phyloP scores from a whole-genome alignment of 179 eudicot species.

The Drosera spatulata region DNA sequence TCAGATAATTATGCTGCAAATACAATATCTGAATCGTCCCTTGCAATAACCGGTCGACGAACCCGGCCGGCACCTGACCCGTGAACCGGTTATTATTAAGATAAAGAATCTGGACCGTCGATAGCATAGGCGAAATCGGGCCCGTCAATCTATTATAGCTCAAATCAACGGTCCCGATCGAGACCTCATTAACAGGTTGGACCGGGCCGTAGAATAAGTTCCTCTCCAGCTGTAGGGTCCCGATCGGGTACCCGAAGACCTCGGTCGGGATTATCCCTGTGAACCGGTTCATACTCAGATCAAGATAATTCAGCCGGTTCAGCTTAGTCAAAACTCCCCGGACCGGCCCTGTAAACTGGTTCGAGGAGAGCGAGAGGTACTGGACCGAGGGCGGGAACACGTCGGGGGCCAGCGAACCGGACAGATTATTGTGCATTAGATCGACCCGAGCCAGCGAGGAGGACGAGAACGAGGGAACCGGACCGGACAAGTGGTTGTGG shows the following conservation, averaged over 20 bases:
- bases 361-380: conserved; percentile 62
- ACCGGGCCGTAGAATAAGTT: conserved; percentile 62
- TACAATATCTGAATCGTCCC: conserved; percentile 54
- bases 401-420: conserved; percentile 43
- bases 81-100: conserved; percentile 83
- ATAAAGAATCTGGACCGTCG: conserved; percentile 60
- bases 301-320: conserved; percentile 49
- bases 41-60: conserved; percentile 63
- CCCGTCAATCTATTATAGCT: conserved; percentile 77
- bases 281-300: conserved; percentile 65
- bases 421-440: conserved; percentile 55
- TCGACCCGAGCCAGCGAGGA: conserved; percentile 54
- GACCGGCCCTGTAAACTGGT: conserved; percentile 59
- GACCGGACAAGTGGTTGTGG: conserved; percentile 55
- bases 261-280: conserved; percentile 48
- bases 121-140: conserved; percentile 47
- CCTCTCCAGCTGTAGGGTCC: conserved; percentile 54
- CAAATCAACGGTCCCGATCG: conserved; percentile 58
- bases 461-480: conserved; percentile 38
- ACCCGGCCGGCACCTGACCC: conserved; percentile 53
- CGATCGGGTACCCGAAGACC: conserved; percentile 47
- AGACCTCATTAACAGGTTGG: conserved; percentile 33
- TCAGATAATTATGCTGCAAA: conserved; percentile 76
- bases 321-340: conserved; percentile 23
- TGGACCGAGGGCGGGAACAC: conserved; percentile 51